Percentiles rank a stretch among this genome's conserved stretches.
These are phyloP conservation scores for Quercus parvula DNA, from an alignment of 306 rosid species.

Conservation along the genomic window DNA sequence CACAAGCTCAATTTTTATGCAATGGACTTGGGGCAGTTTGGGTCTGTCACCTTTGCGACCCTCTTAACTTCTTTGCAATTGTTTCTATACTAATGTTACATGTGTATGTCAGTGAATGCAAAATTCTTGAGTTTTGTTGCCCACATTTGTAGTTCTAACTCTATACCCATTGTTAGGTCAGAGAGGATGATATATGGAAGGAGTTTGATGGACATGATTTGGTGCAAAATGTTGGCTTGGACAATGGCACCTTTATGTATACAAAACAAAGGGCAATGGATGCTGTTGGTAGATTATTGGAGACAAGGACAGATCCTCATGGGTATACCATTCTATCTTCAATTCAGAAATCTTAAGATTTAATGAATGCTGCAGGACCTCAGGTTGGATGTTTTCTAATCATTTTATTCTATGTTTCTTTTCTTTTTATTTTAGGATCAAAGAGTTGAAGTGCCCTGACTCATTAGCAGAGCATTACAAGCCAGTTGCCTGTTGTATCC, in stretches of 20 bases:
- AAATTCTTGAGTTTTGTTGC: constrained; percentile 6
- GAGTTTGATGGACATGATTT: constrained; percentile 38
- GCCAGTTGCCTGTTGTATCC: constrained; percentile 54
- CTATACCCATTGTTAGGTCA: constrained; percentile 43
- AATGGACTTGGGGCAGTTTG: constrained; percentile 63
- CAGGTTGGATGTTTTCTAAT: not conserved
- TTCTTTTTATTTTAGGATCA: constrained; percentile 45
- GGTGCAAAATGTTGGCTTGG: constrained; percentile 32
- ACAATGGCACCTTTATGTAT: constrained; percentile 37
- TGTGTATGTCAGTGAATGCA: not conserved
- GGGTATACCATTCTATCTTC: constrained; percentile 50
- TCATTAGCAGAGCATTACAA: constrained; percentile 56
- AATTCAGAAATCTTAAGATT: constrained; percentile 5
- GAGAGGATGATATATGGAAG: constrained; percentile 56
- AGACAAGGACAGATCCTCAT: constrained; percentile 44
- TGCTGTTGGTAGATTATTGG: constrained; percentile 45
- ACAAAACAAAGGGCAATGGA: constrained; percentile 60
- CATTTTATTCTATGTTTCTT: not conserved
- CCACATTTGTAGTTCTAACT: constrained; percentile 10
- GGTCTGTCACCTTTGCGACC: constrained; percentile 48
- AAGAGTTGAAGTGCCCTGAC: constrained; percentile 84
- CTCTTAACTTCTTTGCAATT: constrained; percentile 6
- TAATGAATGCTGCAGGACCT: constrained; percentile 10
- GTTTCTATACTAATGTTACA: not conserved
- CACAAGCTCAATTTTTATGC: constrained; percentile 66